Evolutionary conservation across 2,329 filamentous ascomycete species (phyloP), one percentile per base, ranked within the genome.

Genomic region (Fusarium ramigenum): DNA sequence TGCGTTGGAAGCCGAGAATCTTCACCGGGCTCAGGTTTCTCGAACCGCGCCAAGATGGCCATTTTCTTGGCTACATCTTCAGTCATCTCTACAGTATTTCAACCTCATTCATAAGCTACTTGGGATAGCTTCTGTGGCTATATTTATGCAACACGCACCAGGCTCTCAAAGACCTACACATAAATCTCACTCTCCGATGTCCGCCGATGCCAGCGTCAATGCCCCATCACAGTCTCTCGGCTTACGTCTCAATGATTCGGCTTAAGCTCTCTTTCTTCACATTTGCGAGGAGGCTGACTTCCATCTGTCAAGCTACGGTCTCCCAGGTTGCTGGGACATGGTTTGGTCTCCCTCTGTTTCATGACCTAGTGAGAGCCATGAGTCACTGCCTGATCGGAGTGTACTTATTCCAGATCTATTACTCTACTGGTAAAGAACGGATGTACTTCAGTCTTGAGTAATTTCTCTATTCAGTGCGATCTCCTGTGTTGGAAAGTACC

Each of bases 21-120:
- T n/a, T 5, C 19, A 47, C 3, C 2, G 11, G 4, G 6, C 0
- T 19, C 2, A 56, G 4, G 11, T 2, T 21, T 40, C 11, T n/a
- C 7, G 11, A 2, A n/a, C 21, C 11, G 19, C 19, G 3, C 4
- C 37, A 40, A 1, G 37, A 0, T 37, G 49, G 12, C 18, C 34
- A 11, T 7, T 53, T 16, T 15, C 4, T 10, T 9, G 1, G 3
- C 12, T 5, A 12, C 16, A 25, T 50, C 7, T 40, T 14, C 19
- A 4, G 11, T 6, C 18, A 3, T 50, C 5, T 23, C 7, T 30
- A 10, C 25, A 25, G 44, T 28, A 21, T 15, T 14, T 5, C 21
- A 9, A 5, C 23, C 18, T 21, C 4, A 36, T 36, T 36, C 18
- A 19, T 2, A 11, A 6, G 7, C 19, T 47, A 10, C 4, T 30